phyloP scores from a whole-genome alignment of 2,329 filamentous ascomycete genomes.

The Ophiobolus disseminans region DNA sequence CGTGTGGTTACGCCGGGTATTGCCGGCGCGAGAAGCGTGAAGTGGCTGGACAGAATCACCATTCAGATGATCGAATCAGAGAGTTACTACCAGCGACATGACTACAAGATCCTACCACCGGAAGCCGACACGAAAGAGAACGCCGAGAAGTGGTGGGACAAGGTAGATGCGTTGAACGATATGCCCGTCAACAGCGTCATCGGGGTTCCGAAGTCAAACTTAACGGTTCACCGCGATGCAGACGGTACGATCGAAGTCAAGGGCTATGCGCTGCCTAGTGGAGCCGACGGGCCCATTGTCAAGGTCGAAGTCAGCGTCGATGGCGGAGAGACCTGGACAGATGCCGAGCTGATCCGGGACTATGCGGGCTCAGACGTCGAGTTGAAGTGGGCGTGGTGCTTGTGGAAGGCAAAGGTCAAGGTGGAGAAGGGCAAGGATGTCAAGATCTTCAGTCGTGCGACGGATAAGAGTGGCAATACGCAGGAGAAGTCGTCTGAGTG shows the following conservation, averaged over 20 bases:
- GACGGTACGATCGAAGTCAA: constrained; percentile 57
- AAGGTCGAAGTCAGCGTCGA: constrained; percentile 62
- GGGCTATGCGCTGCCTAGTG: constrained; percentile 64
- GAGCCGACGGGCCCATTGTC: constrained; percentile 60
- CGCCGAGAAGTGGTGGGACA: constrained; percentile 62
- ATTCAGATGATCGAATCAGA: constrained; percentile 59
- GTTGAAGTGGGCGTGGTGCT: constrained; percentile 63
- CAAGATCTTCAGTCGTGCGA: constrained; percentile 62
- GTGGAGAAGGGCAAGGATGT: constrained; percentile 51
- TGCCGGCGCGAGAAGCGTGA: constrained; percentile 61
- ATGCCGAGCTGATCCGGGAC: constrained; percentile 52
- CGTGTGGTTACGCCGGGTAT: constrained; percentile 61
- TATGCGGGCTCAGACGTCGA: constrained; percentile 31
- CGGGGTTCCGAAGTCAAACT: constrained; percentile 54
- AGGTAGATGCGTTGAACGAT: constrained; percentile 59
- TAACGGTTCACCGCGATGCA: constrained; percentile 50
- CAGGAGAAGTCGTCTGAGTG: constrained; percentile 60
- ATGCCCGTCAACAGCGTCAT: constrained; percentile 66
- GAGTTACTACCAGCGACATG: constrained; percentile 65
- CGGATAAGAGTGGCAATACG: constrained; percentile 60
- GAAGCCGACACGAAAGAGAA: constrained; percentile 57
- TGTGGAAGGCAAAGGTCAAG: constrained; percentile 59
- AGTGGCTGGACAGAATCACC: constrained; percentile 63
- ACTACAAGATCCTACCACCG: constrained; percentile 66
- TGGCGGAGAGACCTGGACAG: constrained; percentile 58